A percentile compares a stretch with the other conserved stretches of the same genome.
Evolutionary conservation across 495 filamentous ascomycete species (phyloP).

Genomic region (Parathielavia hyrcaniae): DNA sequence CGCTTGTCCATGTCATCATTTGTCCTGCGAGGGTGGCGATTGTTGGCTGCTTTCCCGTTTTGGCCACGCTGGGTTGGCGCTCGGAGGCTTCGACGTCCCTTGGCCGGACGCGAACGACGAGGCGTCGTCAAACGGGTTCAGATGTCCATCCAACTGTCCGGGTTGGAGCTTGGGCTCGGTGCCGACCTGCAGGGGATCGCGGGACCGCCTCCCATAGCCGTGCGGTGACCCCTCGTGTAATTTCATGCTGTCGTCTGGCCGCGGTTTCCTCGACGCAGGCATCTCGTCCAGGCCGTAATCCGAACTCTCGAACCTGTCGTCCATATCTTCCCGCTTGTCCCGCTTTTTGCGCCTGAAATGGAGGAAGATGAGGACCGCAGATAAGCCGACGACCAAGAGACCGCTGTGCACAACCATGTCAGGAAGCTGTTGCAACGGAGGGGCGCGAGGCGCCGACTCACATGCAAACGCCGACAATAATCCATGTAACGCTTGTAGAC

Average conservation of each 20-base stretch:
- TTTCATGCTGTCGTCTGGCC: slow-evolving; percentile 1
- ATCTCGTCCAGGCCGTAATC: slow-evolving; percentile 30
- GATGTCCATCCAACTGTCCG: slow-evolving; percentile 10
- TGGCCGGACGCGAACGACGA: slow-evolving; percentile 1
- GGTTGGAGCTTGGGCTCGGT: slow-evolving; percentile 16
- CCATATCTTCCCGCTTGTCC: slow-evolving; percentile 24
- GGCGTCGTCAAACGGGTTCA: slow-evolving; percentile 21
- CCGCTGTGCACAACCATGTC: slow-evolving; percentile 17
- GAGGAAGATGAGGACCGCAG: slow-evolving; percentile 20
- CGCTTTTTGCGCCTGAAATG: slow-evolving; percentile 25
- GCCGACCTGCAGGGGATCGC: slow-evolving; percentile 11
- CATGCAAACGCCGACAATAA: slow-evolving; percentile 26
- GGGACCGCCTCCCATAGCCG: slow-evolving; percentile 13
- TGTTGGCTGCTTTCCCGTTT: slow-evolving; percentile 12
- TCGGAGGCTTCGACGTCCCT: slow-evolving; percentile 1
- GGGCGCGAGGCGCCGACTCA: slow-evolving; percentile 8
- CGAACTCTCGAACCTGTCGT: slow-evolving; percentile 24
- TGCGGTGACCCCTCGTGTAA: slow-evolving; percentile 11
- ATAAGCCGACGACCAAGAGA: slow-evolving; percentile 13
- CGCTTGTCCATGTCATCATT: background rate
- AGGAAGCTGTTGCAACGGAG: background rate
- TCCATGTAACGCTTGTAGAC: slow-evolving; percentile 21
- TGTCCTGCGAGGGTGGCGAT: background rate
- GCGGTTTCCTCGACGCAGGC: slow-evolving; percentile 5
- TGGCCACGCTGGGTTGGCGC: slow-evolving; percentile 12